Base-by-base conservation (phyloP, 2,329 filamentous ascomycete genomes). In the Dactylellina parvicollis region DNA sequence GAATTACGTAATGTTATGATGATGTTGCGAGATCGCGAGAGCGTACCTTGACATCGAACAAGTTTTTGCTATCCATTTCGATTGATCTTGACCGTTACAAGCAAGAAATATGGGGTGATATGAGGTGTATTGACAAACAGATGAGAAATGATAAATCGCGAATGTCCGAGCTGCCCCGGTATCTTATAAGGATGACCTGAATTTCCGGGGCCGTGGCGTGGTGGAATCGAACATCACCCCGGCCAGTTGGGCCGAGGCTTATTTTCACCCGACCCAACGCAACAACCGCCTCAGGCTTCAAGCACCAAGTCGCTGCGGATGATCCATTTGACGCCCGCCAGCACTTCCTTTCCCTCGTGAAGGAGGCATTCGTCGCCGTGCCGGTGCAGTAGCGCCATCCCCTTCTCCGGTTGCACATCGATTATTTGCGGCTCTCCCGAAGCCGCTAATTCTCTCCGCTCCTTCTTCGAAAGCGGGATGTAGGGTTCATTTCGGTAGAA, bases 311-410 rank as follows among this genome's bases (percentile, higher is more conserved):
- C 93, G 75, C 90, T 96, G 76, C 92, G 84, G 71, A 96, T 86
- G 71, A 96, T 89, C 92, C 92, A 96, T 81, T 96, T 96, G 22
- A 78, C 65, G 16, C 77, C 77, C 82, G 96, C 92, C 1, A 82
- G 85, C 0, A 96, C 92, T 79, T 96, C 89, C 66, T 87, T 85
- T 0, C 92, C 92, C 81, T 96, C 92, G 80, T 96, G 93, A 78
- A 97, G 82, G 83, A 97, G 86, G 81, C 94, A 97, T 75, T 94
- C 90, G 76, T 92, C 87, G 0, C 94, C 93, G 81, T 97, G 94
- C 75, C 91, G 91, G 81, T 97, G 94, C 72, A 97, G 83, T 26
- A 97, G 83, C 32, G 92, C 86, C 85, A 94, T 90, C 1, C 94
- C 94, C n/a, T 89, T 89, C 80, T 96, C 91, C 9, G 91, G 86